Base-by-base conservation (phyloP, 805 yeast genomes). In the Wickerhamiella slavikovae region DNA sequence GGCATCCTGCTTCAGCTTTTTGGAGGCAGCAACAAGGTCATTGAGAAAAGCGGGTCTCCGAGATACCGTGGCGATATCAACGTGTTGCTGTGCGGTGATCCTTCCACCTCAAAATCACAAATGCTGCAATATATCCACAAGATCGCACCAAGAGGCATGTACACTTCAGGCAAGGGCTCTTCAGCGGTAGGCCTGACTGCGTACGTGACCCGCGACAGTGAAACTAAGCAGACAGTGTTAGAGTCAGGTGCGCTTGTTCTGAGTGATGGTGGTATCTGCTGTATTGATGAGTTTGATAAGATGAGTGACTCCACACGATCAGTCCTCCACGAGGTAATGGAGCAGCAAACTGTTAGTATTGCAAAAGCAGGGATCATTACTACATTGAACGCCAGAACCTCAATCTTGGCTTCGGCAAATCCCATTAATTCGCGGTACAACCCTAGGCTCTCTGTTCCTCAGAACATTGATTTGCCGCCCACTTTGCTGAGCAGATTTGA, bases 111-210 rank as follows among this genome's bases (percentile, higher is more conserved):
- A 9, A 89, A 89, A 49, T 89, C 98, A 3, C 99, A 89, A 52
- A 55, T 89, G 27, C 60, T 89, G 39, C 92, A 82, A 47, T 89
- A 89, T 42, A 95, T 89, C 25, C 98, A 89, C 55, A 79, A 83
- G 45, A 89, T 89, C 41, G 92, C 98, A 1, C 99, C 99, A 26
- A 65, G 98, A 48, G 98, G 98, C 41, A 79, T 89, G 23, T 89
- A 83, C 53, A 89, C 99, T 3, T 83, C 95, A 1, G 99, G 99
- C 52, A 89, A 89, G 46, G 98, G 98, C 29, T 82, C 95, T 1
- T 89, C 98, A 19, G 99, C 99, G 0, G 99, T 89, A 29, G 99
- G 99, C 61, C 61, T 89, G 45, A 89, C 99, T 1, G 98, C 99
- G 0, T 89, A 89, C 49, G 74, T 89, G 32, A 83, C 98, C 6